phyloP scores from a whole-genome alignment of 805 yeast species.

The Zygoascus bituminiphila region DNA sequence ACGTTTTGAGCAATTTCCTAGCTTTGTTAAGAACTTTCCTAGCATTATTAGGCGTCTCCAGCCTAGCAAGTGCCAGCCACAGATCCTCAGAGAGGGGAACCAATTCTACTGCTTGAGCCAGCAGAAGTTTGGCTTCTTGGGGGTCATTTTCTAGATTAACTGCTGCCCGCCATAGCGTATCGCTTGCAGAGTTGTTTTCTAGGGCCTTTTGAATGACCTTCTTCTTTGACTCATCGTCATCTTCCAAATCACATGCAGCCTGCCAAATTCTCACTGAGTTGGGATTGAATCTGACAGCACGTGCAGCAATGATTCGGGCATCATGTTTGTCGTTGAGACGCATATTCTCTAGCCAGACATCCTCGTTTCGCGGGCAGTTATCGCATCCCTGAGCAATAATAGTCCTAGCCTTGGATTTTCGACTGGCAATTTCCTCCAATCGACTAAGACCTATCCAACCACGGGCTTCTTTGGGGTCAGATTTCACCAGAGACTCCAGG shows the following conservation, averaged over 20 bases:
- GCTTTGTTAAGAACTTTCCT: constrained; percentile 51
- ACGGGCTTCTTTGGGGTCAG: constrained; percentile 64
- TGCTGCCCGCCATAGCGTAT: constrained; percentile 59
- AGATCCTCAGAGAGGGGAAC: constrained; percentile 57
- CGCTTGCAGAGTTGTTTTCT: constrained; percentile 50
- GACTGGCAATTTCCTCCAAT: constrained; percentile 59
- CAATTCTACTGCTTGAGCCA: constrained; percentile 58
- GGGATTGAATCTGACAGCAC: constrained; percentile 53
- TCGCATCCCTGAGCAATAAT: constrained; percentile 70
- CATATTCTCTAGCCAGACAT: constrained; percentile 76
- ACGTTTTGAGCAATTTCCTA: constrained; percentile 42
- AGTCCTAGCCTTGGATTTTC: constrained; percentile 46
- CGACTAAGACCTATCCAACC: constrained; percentile 86
- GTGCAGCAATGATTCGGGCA: constrained; percentile 52
- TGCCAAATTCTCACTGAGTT: constrained; percentile 63
- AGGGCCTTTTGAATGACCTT: constrained; percentile 63
- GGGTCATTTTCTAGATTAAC: constrained; percentile 50
- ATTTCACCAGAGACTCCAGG: constrained; percentile 56
- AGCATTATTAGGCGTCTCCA: constrained; percentile 41
- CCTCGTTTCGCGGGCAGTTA: constrained; percentile 56
- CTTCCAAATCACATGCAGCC: constrained; percentile 59
- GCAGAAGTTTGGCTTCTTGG: constrained; percentile 43
- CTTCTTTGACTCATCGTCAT: constrained; percentile 43
- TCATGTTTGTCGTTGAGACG: constrained; percentile 46
- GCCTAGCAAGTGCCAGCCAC: constrained; percentile 52